These are phyloP conservation scores for Populus euphratica DNA, from an alignment of 345 rosid genomes.

Conservation along the genomic window DNA sequence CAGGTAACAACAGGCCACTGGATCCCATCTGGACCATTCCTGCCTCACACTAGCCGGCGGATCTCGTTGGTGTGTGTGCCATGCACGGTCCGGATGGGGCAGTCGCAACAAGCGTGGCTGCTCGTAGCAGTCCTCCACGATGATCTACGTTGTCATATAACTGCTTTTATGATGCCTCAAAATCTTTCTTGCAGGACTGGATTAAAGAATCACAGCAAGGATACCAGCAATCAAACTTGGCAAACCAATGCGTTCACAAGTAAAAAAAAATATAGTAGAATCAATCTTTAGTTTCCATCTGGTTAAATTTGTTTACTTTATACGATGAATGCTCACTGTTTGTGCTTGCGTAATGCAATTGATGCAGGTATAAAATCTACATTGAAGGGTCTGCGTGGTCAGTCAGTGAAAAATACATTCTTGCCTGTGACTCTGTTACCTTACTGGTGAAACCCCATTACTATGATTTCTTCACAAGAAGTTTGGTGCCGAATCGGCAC, in stretches of 20 bases:
- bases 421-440: conserved; percentile 28
- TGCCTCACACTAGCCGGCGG: too few species aligned
- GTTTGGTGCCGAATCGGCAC: conserved; percentile 18
- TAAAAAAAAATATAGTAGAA: neutral
- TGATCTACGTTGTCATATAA: neutral
- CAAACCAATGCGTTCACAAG: conserved; percentile 79
- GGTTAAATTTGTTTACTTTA: too few species aligned
- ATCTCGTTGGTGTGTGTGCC: too few species aligned
- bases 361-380: conserved; percentile 27
- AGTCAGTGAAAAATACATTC: conserved; percentile 33
- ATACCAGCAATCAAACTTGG: conserved; percentile 69
- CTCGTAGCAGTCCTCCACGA: neutral
- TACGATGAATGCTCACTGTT: neutral
- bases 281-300: neutral
- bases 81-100: too few species aligned
- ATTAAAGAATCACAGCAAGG: conserved; percentile 54
- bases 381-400: conserved; percentile 37
- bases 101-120: too few species aligned
- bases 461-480: conserved; percentile 30
- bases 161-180: neutral
- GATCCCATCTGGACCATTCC: neutral
- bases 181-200: conserved; percentile 60
- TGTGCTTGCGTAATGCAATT: neutral
- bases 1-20: conserved; percentile 5
- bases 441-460: conserved; percentile 27